Percentiles rank a stretch among this genome's conserved stretches.
Evolutionary conservation across 2,329 filamentous ascomycete species (phyloP).

Genomic region (Claviceps digitariae): DNA sequence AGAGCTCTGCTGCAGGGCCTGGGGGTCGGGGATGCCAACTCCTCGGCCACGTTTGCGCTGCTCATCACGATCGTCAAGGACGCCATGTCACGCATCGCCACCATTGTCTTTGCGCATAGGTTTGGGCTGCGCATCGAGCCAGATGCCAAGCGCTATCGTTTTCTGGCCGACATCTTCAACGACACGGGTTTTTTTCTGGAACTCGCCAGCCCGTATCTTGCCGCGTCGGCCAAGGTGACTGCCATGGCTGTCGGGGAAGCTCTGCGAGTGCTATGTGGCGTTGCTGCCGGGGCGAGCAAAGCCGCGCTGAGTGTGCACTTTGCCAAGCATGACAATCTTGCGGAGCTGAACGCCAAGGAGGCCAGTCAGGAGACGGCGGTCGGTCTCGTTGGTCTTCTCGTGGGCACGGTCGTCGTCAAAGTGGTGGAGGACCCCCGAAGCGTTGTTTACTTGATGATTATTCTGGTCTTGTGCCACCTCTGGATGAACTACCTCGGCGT

Average conservation of each 20-base stretch:
- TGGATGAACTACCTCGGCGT: slow-evolving; percentile 80
- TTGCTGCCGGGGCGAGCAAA: slow-evolving; percentile 81
- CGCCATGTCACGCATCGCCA: slow-evolving; percentile 66
- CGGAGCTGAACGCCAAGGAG: slow-evolving; percentile 89
- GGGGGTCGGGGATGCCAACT: slow-evolving; percentile 70
- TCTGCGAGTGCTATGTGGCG: slow-evolving; percentile 60
- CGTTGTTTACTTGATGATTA: slow-evolving; percentile 61
- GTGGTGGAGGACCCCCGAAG: slow-evolving; percentile 54
- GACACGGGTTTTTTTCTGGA: slow-evolving; percentile 79
- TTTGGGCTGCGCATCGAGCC: slow-evolving; percentile 75
- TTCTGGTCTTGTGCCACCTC: slow-evolving; percentile 64
- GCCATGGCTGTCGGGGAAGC: slow-evolving; percentile 37
- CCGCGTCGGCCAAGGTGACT: slow-evolving; percentile 34
- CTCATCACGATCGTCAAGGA: slow-evolving; percentile 75
- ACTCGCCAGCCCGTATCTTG: slow-evolving; percentile 62
- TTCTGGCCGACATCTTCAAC: slow-evolving; percentile 80
- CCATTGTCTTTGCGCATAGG: slow-evolving; percentile 73
- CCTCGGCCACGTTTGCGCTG: slow-evolving; percentile 67
- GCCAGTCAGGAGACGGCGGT: slow-evolving; percentile 92
- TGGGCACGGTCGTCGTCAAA: slow-evolving; percentile 69
- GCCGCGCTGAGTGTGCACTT: slow-evolving; percentile 88
- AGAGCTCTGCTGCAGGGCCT: slow-evolving; percentile 66
- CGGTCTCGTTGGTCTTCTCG: slow-evolving; percentile 74
- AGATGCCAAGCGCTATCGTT: slow-evolving; percentile 80
- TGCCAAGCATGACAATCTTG: slow-evolving; percentile 72